These are phyloP conservation scores for Calonectria naviculata DNA, from an alignment of 2,329 filamentous ascomycete species.

Conservation along the genomic window DNA sequence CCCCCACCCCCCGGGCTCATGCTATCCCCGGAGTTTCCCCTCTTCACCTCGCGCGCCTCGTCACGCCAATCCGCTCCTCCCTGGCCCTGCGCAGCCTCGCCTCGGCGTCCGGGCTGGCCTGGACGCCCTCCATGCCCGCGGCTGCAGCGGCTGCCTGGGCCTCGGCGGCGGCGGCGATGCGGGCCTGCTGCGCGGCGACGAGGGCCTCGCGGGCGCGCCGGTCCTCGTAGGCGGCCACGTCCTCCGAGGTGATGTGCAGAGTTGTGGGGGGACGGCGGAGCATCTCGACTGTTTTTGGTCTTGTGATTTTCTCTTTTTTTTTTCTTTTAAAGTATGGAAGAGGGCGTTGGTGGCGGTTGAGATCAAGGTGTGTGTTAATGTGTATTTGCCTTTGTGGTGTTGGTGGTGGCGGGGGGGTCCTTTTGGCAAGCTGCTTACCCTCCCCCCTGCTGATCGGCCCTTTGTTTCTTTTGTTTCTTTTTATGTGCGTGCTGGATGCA, in stretches of 20 bases:
- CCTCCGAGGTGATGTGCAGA: conserved; percentile 75
- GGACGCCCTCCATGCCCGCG: conserved; percentile 44
- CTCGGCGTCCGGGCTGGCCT: conserved; percentile 40
- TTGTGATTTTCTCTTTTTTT: neutral
- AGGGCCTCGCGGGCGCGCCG: conserved; percentile 59
- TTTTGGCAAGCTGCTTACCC: neutral
- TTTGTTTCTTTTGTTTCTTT: neutral
- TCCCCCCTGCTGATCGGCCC: neutral
- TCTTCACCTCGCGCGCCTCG: conserved; percentile 30
- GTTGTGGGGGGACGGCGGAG: conserved; percentile 76
- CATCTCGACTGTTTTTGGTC: conserved; percentile 60
- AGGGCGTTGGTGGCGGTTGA: too few relatives aligned
- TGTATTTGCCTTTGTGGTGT: neutral
- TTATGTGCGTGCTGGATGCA: neutral
- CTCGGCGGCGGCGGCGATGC: conserved; percentile 38
- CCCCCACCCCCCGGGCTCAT: too few relatives aligned
- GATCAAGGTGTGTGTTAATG: too few relatives aligned
- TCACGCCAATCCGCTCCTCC: conserved; percentile 53
- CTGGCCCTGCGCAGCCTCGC: conserved; percentile 43
- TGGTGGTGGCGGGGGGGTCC: neutral
- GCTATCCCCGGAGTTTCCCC: too few relatives aligned
- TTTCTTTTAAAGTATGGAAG: neutral
- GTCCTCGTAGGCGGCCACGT: conserved; percentile 78
- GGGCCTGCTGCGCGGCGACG: conserved; percentile 46
- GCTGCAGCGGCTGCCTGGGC: conserved; percentile 27